Evolutionary conservation across 148 eudicot genomes (phyloP).

Genomic region (Rhododendron griersonianum): DNA sequence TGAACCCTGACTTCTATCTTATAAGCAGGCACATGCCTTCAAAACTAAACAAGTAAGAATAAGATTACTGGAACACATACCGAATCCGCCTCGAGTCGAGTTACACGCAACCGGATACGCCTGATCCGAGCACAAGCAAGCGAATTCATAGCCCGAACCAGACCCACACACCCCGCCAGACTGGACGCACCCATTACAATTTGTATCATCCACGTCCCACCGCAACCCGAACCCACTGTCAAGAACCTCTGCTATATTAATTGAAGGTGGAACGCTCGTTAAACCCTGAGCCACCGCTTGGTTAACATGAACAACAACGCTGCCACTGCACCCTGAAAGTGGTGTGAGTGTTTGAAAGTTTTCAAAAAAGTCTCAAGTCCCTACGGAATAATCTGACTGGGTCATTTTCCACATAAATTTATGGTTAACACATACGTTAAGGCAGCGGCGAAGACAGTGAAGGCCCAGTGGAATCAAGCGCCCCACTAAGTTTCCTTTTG

Average conservation of each 20-base stretch:
- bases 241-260: constrained; percentile 15
- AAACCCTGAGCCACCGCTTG: constrained; percentile 12
- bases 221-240: constrained; percentile 38
- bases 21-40: no score
- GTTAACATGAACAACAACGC: constrained; percentile 20
- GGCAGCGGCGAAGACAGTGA: no score
- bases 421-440: no score
- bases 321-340: constrained; percentile 4
- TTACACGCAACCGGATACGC: neutral
- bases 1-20: neutral
- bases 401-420: no score
- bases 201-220: constrained; percentile 34
- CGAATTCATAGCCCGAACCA: constrained; percentile 22
- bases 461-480: no score
- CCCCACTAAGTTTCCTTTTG: no score
- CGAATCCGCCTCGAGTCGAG: neutral
- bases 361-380: neutral
- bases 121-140: constrained; percentile 41
- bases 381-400: neutral
- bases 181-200: constrained; percentile 27
- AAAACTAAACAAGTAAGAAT: neutral
- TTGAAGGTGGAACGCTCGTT: neutral
- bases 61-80: constrained; percentile 1
- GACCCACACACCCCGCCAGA: constrained; percentile 55
- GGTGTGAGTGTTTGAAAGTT: neutral